Base-by-base conservation (phyloP, 2,329 filamentous ascomycete genomes). In the Exophiala aquamarina region DNA sequence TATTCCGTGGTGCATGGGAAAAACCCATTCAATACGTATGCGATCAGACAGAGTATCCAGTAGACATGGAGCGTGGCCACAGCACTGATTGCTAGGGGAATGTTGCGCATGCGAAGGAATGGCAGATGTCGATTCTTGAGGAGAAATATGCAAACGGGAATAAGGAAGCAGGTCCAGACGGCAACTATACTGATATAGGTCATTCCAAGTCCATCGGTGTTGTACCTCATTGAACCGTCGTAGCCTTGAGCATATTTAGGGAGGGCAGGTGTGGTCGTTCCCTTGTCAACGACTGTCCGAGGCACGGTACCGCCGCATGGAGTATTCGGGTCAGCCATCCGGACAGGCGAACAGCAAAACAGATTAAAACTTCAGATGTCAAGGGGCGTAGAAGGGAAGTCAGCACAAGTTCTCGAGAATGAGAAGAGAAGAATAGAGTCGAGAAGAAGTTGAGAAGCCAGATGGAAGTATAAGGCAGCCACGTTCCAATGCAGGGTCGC, bases 1-100 rank as follows among this genome's bases (percentile, higher is more conserved):
- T 74, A 86, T 63, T 84, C 79, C 13, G 71, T 70, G 15, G 73
- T 67, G 42, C 78, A 78, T 0, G 79, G 77, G 47, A 69, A 60
- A 18, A 59, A 47, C 4, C 64, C 49, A 23, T 67, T 66, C 6
- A 70, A 52, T 44, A 67, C 61, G 39, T 62, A 63, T 13, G 61
- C 65, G 23, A 68, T 57, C 47, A 70, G 64, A 21, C 61, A 62
- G 8, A 63, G 52, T 23, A 63, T 53, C 57, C 61, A 64, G 53
- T 70, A 71, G 13, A 70, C 50, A 54, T 71, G 68, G 35, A 71
- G 64, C 15, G 66, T 49, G 1, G 62, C 58, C 14, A 71, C 61
- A 13, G 66, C 64, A 28, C 63, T 56, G 37, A 70, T 55, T 7
- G 63, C 64, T 13, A 70, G 58, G 26, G 54, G 52, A n/a, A 70